These are phyloP conservation scores for Zopfochytrium polystomum DNA, from an alignment of 371 early-diverging fungal species.

Conservation along the genomic window DNA sequence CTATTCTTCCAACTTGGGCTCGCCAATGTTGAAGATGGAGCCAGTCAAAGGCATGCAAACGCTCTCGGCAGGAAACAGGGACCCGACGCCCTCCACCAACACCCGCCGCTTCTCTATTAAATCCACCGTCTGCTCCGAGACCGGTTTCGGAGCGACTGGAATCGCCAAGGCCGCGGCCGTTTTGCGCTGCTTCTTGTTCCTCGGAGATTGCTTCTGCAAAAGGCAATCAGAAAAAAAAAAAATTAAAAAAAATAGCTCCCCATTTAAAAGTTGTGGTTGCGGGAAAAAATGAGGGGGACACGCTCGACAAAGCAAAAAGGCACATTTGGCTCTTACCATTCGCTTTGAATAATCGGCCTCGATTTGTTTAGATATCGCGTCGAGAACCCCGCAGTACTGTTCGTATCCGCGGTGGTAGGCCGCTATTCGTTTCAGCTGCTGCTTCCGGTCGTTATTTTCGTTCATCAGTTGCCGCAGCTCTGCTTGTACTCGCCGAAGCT, in stretches of 20 bases:
- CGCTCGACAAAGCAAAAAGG: slow-evolving; percentile 1
- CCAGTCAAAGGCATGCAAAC: slow-evolving; percentile 61
- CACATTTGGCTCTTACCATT: background rate
- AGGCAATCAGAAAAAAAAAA: background rate
- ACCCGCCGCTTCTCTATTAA: slow-evolving; percentile 55
- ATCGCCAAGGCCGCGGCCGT: slow-evolving; percentile 47
- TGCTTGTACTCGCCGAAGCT: slow-evolving; percentile 64
- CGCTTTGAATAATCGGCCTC: slow-evolving; percentile 75
- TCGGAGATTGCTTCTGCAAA: slow-evolving; percentile 69
- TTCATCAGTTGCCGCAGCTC: slow-evolving; percentile 69
- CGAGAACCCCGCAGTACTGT: slow-evolving; percentile 81
- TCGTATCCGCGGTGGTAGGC: slow-evolving; percentile 77
- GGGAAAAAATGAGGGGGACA: background rate
- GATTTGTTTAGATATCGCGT: slow-evolving; percentile 80
- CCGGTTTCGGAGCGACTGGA: background rate
- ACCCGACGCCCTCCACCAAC: slow-evolving; percentile 59
- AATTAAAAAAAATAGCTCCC: background rate
- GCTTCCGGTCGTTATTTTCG: slow-evolving; percentile 66
- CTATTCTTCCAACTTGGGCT: background rate
- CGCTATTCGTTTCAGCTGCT: slow-evolving; percentile 62
- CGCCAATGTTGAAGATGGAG: slow-evolving; percentile 53
- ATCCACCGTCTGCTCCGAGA: slow-evolving; percentile 50
- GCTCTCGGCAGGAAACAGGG: slow-evolving; percentile 67
- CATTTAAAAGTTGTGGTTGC: no score
- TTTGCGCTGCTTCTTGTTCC: slow-evolving; percentile 62